Percentiles rank a stretch among this genome's conserved stretches.
Conservation (phyloP, 139 green algal genomes). For the Auxenochlorella pyrenoidosa region DNA sequence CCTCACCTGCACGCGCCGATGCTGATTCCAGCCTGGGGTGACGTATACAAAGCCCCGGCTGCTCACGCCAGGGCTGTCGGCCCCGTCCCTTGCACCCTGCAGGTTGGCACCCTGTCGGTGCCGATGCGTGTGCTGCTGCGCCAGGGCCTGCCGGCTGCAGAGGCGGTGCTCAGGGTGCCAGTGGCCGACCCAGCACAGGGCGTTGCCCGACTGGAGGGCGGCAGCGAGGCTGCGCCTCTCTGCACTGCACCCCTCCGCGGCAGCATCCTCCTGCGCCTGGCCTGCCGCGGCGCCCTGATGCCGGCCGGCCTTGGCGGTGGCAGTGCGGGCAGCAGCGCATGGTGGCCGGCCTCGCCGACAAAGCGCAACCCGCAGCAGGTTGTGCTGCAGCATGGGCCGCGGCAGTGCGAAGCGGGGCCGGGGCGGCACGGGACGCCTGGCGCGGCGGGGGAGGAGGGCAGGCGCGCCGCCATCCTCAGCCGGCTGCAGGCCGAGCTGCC, state of each 20-base stretch:
- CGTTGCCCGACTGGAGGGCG: not conserved
- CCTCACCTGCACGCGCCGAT: too few species aligned
- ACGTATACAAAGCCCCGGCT: too few species aligned
- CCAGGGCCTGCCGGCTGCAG: not conserved
- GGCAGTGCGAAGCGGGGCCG: not conserved
- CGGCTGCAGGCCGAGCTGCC: constrained; percentile 33
- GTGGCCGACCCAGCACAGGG: not conserved
- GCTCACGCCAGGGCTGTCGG: too few species aligned
- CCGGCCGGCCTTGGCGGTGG: not conserved
- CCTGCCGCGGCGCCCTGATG: not conserved
- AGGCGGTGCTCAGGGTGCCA: not conserved
- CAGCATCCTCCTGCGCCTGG: constrained; percentile 18
- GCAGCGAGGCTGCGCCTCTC: not conserved
- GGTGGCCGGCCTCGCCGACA: not conserved
- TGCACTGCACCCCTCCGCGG: not conserved
- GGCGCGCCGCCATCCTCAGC: constrained; percentile 6
- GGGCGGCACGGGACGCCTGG: not conserved
- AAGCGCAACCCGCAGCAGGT: not conserved
- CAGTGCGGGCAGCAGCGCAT: not conserved
- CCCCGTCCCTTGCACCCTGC: too few species aligned
- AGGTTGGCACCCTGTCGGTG: constrained; percentile 23
- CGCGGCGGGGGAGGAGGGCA: constrained; percentile 2
- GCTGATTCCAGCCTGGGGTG: too few species aligned
- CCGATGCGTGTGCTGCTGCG: constrained; percentile 12
- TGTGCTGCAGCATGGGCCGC: not conserved